Base-by-base conservation (phyloP, 2,329 filamentous ascomycete genomes). In the Colletotrichum tropicale region DNA sequence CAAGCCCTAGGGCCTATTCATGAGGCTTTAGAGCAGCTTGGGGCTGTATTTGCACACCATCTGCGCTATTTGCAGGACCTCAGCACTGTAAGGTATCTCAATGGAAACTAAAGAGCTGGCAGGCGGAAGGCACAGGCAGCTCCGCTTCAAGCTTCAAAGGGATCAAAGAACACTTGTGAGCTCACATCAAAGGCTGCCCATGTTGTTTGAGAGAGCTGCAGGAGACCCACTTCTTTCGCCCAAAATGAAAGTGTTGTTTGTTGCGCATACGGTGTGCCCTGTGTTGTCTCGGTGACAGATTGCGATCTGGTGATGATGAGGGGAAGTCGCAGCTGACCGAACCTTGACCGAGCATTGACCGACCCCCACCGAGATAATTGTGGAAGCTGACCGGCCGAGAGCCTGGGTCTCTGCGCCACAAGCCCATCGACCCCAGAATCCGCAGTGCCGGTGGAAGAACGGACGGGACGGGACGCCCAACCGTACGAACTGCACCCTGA, bases 281-380 rank as follows among this genome's bases (percentile, higher is more conserved):
- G 10, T 52, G 43, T 21, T 52, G 43, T 52, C 43, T 21, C n/a
- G n/a, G 43, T n/a, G n/a, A 52, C 43, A 52, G n/a, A 5, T 52
- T 21, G n/a, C 43, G n/a, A 24, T 52, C 43, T 52, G 43, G 43
- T 52, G 43, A 52, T 52, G 10, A 52, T n/a, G 61, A 64, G 34
- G 32, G 43, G 34, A 64, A 34, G 61, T 64, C 36, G 34, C 12
- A 15, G 32, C 32, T 64, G 61, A 36, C 61, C 61, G 34, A 9
- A 26, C 13, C 15, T 16, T 16, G 36, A 34, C 30, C 61, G 12
- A 64, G 61, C 21, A n/a, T 16, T 24, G 36, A 24, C 55, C 24
- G 24, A 3, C 24, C 55, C 55, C 55, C 55, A 58, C 55, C 26
- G 21, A 24, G 9, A 58, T 28, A 3, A 62, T n/a, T 30, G 30